Evolutionary conservation across 441 rosid species (phyloP).

Genomic region (Erysimum cheiri): DNA sequence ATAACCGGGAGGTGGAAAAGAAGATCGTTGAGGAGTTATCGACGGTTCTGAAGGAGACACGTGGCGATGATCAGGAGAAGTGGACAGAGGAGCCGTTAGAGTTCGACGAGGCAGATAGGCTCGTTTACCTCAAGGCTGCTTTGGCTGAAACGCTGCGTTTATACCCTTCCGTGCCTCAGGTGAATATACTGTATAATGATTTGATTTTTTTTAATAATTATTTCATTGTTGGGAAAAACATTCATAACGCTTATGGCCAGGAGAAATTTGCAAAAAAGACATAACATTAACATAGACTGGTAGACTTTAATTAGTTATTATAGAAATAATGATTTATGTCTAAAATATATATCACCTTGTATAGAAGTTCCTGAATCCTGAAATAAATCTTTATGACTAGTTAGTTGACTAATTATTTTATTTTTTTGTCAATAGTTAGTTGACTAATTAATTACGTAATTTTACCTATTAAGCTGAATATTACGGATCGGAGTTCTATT

Average conservation of each 20-base stretch:
- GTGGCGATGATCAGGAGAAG: slow-evolving; percentile 64
- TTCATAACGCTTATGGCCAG: slow-evolving; percentile 21
- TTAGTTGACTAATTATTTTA: slow-evolving; percentile 16
- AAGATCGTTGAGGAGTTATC: slow-evolving; percentile 70
- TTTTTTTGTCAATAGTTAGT: too few species aligned
- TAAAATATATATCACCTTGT: background rate
- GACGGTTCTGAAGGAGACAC: slow-evolving; percentile 61
- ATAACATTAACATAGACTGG: background rate
- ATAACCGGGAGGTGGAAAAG: slow-evolving; percentile 61
- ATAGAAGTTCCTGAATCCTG: slow-evolving; percentile 13
- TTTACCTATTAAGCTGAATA: slow-evolving; percentile 10
- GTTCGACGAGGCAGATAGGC: slow-evolving; percentile 85
- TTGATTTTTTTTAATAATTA: background rate
- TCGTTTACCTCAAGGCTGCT: slow-evolving; percentile 85
- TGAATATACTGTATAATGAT: background rate
- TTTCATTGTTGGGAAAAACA: slow-evolving; percentile 2
- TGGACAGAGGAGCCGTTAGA: slow-evolving; percentile 80
- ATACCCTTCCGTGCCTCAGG: slow-evolving; percentile 86
- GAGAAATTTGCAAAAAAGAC: slow-evolving; percentile 1
- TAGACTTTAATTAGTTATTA: background rate
- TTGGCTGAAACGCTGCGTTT: slow-evolving; percentile 85
- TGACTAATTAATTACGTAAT: background rate
- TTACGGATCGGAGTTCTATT: background rate
- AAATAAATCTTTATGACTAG: slow-evolving; percentile 7
- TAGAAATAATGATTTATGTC: background rate